phyloP scores from a whole-genome alignment of 1,284 basidiomycete genomes.

The Anthracocystis panici-leucophaei region DNA sequence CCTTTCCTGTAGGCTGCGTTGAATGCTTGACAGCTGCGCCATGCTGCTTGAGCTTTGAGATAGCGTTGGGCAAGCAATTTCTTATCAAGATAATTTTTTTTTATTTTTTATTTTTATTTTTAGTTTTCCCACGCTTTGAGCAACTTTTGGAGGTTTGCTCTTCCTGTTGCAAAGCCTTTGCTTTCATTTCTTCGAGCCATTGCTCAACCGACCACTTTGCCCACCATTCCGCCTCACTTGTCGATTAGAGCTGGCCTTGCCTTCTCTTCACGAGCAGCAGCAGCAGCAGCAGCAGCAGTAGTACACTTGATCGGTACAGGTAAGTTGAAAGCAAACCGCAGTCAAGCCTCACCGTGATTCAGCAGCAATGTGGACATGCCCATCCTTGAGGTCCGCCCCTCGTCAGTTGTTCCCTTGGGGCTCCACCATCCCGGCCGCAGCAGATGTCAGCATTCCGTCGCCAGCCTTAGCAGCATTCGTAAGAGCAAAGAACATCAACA shows the following conservation, averaged over 20 bases:
- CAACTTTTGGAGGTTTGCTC: not conserved
- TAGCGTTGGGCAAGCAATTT: too few species aligned
- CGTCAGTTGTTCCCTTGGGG: not conserved
- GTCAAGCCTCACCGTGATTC: constrained; percentile 12
- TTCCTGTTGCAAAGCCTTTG: not conserved
- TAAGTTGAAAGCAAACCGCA: constrained; percentile 20
- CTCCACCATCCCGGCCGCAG: not conserved
- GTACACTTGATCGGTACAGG: constrained; percentile 22
- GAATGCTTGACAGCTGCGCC: too few species aligned
- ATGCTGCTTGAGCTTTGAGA: too few species aligned
- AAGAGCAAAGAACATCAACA: not conserved
- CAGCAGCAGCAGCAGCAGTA: constrained; percentile 24
- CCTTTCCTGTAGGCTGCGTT: too few species aligned
- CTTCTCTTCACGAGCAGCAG: constrained; percentile 39
- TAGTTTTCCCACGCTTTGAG: not conserved
- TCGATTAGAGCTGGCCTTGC: constrained; percentile 27
- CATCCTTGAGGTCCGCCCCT: not conserved
- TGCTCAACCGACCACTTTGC: constrained; percentile 10
- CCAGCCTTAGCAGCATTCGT: not conserved
- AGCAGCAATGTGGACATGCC: constrained; percentile 10
- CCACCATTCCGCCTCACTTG: constrained; percentile 37
- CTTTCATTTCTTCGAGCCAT: constrained; percentile 1
- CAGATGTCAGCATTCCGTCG: not conserved
- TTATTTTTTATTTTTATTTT: not conserved
- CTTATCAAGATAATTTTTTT: constrained; percentile 2